phyloP scores from a whole-genome alignment of 768 basidiomycete species.

The Pleurotus salmoneostramineus region DNA sequence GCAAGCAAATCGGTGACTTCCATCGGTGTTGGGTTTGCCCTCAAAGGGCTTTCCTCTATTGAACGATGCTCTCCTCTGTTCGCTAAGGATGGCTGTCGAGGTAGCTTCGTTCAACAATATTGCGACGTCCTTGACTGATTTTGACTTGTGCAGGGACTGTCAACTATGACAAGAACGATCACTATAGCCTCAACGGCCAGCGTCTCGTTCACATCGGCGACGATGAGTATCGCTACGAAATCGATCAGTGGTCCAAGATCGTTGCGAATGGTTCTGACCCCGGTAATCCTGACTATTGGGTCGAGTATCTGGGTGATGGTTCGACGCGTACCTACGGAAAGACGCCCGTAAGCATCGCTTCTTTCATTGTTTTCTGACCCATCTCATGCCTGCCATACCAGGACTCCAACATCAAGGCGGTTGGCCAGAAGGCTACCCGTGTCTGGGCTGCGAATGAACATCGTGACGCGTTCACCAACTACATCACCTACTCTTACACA shows the following conservation, averaged over 20 bases:
- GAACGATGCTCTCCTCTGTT: conserved; percentile 7
- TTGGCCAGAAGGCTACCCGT: conserved; percentile 1
- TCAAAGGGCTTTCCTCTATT: conserved; percentile 8
- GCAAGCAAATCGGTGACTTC: conserved; percentile 2
- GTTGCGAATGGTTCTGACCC: conserved; percentile 6
- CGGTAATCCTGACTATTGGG: conserved; percentile 10
- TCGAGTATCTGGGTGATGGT: conserved; percentile 10
- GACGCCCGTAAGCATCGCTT: not conserved
- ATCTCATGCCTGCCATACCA: not conserved
- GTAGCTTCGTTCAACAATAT: not conserved
- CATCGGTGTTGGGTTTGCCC: conserved; percentile 6
- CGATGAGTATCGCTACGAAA: conserved; percentile 11
- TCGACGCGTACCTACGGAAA: conserved; percentile 6
- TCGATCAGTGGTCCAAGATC: conserved; percentile 12
- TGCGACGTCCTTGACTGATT: not conserved
- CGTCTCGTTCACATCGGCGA: conserved; percentile 9
- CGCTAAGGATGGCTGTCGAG: conserved; percentile 9
- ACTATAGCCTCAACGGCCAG: conserved; percentile 9
- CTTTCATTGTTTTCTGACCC: not conserved
- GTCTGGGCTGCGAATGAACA: conserved; percentile 8
- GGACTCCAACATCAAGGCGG: conserved; percentile 12
- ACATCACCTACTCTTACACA: conserved; percentile 4
- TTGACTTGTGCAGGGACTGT: conserved; percentile 3
- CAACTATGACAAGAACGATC: conserved; percentile 10
- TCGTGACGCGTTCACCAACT: conserved; percentile 9